Base-by-base conservation (phyloP, 2,329 filamentous ascomycete species). In the Colletotrichum zoysiae region DNA sequence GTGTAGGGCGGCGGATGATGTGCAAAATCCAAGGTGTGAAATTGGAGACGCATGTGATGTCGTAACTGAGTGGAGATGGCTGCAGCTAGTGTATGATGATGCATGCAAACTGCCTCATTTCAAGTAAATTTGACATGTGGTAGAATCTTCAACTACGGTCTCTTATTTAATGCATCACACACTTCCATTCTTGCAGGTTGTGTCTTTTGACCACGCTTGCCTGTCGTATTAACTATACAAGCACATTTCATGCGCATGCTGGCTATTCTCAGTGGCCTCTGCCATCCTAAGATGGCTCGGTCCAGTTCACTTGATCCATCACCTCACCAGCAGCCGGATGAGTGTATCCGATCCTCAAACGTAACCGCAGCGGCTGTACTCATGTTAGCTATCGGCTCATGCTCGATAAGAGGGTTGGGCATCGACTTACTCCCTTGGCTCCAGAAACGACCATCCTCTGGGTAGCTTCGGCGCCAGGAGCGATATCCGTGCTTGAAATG, bases 291-390 rank as follows among this genome's bases (percentile, higher is more conserved):
- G 83, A 86, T 67, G 94, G 91, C 83, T 99, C 96, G 40, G 93
- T 92, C 96, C 96, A 99, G 84, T 98, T 97, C 70, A 98, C 95
- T 83, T 98, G 95, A 78, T 99, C 96, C 79, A 92, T 92, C 23
- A 97, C 87, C 74, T 92, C 88, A 64, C 90, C 90, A 33, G 86
- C 89, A 70, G 89, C 88, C 69, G 92, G 90, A 81, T 93, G 92
- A 44, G 89, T 85, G 80, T 95, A 98, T 69, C 89, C 91, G 78
- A 99, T 89, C 83, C 95, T 95, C 78, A 99, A 85, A 78, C 96
- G 91, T 77, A 99, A 85, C 74, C 95, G 90, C 74, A 99, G 88
- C 75, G 92, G 87, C 96, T 98, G 77, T 44, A 75, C 53, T 42
- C 53, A 60, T 58, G 20, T 65, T 64, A 72, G 70, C 58, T 46